Conservation (phyloP, 352 stramenopile species). For the Pythium brachiatum region DNA sequence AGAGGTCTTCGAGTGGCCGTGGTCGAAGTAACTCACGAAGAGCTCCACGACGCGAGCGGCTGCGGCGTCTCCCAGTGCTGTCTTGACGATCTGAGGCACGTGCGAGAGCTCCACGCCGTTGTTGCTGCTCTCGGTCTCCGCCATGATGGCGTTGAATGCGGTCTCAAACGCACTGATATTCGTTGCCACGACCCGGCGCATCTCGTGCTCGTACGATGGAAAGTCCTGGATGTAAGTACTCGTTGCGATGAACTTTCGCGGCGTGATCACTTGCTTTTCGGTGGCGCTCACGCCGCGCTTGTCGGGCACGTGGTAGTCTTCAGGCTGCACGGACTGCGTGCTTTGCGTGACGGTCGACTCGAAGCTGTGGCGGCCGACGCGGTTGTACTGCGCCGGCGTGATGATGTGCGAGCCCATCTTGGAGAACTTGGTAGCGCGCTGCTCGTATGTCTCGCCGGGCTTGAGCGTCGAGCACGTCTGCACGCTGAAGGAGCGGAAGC, state of each 20-base stretch:
- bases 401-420: slow-evolving; percentile 73
- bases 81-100: slow-evolving; percentile 43
- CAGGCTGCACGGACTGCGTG: slow-evolving; percentile 40
- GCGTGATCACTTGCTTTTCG: slow-evolving; percentile 29
- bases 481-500: slow-evolving; percentile 66
- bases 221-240: slow-evolving; percentile 73
- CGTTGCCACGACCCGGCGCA: slow-evolving; percentile 34
- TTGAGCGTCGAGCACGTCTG: slow-evolving; percentile 77
- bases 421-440: slow-evolving; percentile 74
- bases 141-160: slow-evolving; percentile 40
- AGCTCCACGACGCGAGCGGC: slow-evolving; percentile 35
- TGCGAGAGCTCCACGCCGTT: slow-evolving; percentile 49
- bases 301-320: slow-evolving; percentile 64
- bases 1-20: slow-evolving; percentile 24
- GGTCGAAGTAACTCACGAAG: slow-evolving; percentile 51
- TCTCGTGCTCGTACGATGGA: slow-evolving; percentile 44
- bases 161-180: slow-evolving; percentile 38
- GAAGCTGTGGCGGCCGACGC: slow-evolving; percentile 47
- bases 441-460: slow-evolving; percentile 63
- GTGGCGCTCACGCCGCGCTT: slow-evolving; percentile 52
- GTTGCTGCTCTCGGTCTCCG: slow-evolving; percentile 29
- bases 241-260: slow-evolving; percentile 57
- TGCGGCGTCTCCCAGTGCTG: slow-evolving; percentile 34
- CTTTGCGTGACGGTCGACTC: slow-evolving; percentile 52
- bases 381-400: slow-evolving; percentile 50